phyloP scores from a whole-genome alignment of 805 yeast species.

The Ogataea trehaloabstinens region DNA sequence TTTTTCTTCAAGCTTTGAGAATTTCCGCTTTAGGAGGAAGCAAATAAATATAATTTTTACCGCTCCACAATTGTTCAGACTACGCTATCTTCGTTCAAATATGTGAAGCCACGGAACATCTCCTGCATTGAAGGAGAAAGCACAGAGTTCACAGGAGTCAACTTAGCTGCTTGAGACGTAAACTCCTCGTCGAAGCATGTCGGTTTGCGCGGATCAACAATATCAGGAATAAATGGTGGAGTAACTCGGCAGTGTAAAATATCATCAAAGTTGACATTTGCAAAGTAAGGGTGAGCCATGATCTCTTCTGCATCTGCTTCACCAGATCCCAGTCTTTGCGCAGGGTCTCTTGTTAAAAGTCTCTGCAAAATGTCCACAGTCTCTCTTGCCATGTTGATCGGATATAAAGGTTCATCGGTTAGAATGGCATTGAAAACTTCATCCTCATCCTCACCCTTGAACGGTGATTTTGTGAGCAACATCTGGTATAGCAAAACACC shows the following conservation, averaged over 20 bases:
- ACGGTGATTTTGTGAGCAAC: constrained; percentile 95
- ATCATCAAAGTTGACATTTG: constrained; percentile 87
- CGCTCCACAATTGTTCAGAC: constrained; percentile 6
- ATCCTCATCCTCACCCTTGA: constrained; percentile 84
- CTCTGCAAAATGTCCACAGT: constrained; percentile 93
- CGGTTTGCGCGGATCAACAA: constrained; percentile 85
- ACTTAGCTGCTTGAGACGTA: constrained; percentile 89
- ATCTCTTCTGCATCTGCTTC: constrained; percentile 88
- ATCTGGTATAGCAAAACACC: constrained; percentile 95
- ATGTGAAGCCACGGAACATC: constrained; percentile 95
- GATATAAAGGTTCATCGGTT: constrained; percentile 94
- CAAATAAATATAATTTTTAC: background rate
- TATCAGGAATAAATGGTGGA: constrained; percentile 90
- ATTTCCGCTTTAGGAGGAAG: background rate
- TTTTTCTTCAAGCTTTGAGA: background rate
- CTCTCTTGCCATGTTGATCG: constrained; percentile 95
- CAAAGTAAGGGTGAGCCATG: constrained; percentile 93
- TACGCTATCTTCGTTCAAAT: constrained; percentile 58
- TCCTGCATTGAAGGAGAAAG: constrained; percentile 88
- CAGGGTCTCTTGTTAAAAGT: constrained; percentile 85
- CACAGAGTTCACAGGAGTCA: constrained; percentile 91
- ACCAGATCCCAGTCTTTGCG: constrained; percentile 79
- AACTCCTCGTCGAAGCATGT: constrained; percentile 93
- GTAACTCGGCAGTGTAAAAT: constrained; percentile 65
- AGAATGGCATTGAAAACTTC: constrained; percentile 96